Conservation (phyloP, 2,329 filamentous ascomycete genomes). For the Monilinia vaccinii-corymbosi region DNA sequence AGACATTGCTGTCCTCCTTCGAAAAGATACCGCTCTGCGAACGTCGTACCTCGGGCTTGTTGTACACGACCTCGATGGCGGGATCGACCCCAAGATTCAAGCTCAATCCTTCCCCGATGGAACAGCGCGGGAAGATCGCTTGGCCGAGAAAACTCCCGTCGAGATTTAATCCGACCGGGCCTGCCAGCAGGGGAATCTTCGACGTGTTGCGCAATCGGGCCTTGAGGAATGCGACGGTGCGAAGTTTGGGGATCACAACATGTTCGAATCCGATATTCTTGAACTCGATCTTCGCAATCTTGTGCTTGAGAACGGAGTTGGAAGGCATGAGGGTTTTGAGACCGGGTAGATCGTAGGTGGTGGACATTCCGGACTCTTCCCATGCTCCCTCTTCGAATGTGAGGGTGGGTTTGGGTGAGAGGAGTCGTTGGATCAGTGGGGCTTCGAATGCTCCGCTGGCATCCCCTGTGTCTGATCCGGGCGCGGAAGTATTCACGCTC, state of each 20-base stretch:
- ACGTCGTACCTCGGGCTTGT: conserved; percentile 44
- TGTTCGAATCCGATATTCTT: conserved; percentile 44
- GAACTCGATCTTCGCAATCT: conserved; percentile 47
- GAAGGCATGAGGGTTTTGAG: conserved; percentile 46
- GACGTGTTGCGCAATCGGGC: conserved; percentile 47
- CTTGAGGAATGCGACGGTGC: conserved; percentile 49
- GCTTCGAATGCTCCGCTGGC: neutral
- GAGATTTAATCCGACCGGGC: conserved; percentile 49
- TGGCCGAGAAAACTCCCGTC: conserved; percentile 55
- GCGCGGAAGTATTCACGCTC: neutral
- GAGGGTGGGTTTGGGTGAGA: conserved; percentile 23
- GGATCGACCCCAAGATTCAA: conserved; percentile 53
- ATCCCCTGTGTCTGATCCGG: neutral
- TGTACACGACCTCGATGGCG: conserved; percentile 44
- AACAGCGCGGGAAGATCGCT: conserved; percentile 45
- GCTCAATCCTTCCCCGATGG: conserved; percentile 43
- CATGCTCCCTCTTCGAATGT: conserved; percentile 44
- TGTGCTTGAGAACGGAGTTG: conserved; percentile 45
- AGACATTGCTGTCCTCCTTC: conserved; percentile 44
- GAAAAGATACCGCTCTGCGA: conserved; percentile 43
- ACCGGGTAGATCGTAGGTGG: conserved; percentile 50
- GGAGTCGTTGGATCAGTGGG: neutral
- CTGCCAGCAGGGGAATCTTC: conserved; percentile 46
- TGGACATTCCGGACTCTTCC: conserved; percentile 50
- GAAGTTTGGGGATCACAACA: conserved; percentile 52